phyloP scores from a whole-genome alignment of 2,329 filamentous ascomycete genomes.

The Plectosphaerella cucumerina region DNA sequence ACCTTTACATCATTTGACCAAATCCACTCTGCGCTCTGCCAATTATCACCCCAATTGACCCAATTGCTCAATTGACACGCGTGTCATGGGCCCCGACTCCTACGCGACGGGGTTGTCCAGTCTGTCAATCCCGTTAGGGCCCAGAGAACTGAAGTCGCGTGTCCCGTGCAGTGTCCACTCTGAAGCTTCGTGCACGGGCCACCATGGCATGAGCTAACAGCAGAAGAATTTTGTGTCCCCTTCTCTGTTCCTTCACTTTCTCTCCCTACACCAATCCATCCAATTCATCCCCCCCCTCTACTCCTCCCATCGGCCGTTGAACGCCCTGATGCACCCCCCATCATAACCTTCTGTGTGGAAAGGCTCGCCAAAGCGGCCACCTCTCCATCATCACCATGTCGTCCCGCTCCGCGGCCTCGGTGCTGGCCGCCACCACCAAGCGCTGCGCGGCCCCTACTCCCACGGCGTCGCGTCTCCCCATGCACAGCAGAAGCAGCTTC shows the following conservation, averaged over 20 bases:
- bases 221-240: background rate
- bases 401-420: conserved; percentile 6
- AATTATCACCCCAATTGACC: no score
- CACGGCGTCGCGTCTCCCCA: conserved; percentile 2
- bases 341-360: background rate
- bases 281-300: background rate
- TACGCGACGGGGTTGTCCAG: no score
- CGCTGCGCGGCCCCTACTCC: conserved; percentile 5
- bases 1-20: no score
- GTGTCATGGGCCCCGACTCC: no score
- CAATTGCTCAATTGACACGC: no score
- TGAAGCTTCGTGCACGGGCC: background rate
- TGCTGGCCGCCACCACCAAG: conserved; percentile 6
- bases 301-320: background rate
- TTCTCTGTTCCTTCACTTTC: background rate
- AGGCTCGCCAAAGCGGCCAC: background rate
- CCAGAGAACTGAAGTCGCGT: background rate
- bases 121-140: no score
- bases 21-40: no score
- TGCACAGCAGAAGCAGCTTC: conserved; percentile 22
- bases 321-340: background rate
- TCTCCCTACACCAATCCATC: background rate
- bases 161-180: no score
- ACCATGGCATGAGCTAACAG: background rate
- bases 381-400: background rate